Base-by-base conservation (phyloP, 495 filamentous ascomycete genomes). In the Penicillium tannophilum region DNA sequence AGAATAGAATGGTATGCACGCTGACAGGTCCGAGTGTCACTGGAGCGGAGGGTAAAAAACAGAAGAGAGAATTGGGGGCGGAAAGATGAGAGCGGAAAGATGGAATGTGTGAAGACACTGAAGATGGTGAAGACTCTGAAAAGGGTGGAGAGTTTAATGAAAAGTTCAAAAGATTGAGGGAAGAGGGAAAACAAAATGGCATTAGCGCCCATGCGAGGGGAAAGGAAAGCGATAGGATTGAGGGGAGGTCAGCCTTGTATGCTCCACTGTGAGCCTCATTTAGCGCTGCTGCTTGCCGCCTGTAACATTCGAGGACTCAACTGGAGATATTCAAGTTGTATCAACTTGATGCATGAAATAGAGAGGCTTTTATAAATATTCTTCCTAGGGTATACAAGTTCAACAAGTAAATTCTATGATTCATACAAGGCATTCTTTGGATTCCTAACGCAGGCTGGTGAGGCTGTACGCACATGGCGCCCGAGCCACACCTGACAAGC, bases 261-360 rank as follows among this genome's bases (percentile, higher is more conserved):
- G 51, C 33, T 36, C 33, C 17, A 42, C 9, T 41, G 16, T 50
- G 57, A 60, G 57, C 57, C 57, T 60, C 50, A 60, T 49, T 60
- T 54, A 60, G 57, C 57, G 57, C 56, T 52, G 46, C 11, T 52
- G n/a, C 30, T 36, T 39, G 49, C 30, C 52, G 10, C n/a, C 3
- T 17, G 3, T 10, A 31, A 28, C 47, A 19, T 50, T n/a, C 20
- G 20, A 23, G 39, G 39, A 42, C 28, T 28, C 28, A 28, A 4
- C 28, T 28, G 28, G 28, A 2, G 28, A 28, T 5, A 5, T 28
- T 7, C 28, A 28, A 28, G 6, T 5, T 28, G 28, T 5, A 7
- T 28, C 28, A 7, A 28, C 28, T 28, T 28, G 28, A 23, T 28
- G 4, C 4, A 5, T 4, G 28, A 28, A 4, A 5, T 7, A 28